Percentiles rank a stretch among this genome's conserved stretches.
Evolutionary conservation across 163 green algal species (phyloP).

Genomic region (Coccomyxa subellipsoidea): DNA sequence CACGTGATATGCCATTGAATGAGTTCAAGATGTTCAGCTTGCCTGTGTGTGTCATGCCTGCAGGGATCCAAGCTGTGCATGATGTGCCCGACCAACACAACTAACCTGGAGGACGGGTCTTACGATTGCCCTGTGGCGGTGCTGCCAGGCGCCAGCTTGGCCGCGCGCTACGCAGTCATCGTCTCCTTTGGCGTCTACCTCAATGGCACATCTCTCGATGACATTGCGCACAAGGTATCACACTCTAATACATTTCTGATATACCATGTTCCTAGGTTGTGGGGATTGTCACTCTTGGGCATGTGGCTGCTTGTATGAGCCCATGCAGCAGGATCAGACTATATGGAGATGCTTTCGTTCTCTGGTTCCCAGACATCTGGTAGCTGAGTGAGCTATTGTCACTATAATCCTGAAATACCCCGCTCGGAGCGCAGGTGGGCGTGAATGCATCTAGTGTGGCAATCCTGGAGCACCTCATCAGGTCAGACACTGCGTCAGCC

Average conservation of each 20-base stretch:
- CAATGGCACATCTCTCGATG: constrained; percentile 35
- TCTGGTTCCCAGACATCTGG: too few species aligned
- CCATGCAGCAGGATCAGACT: too few species aligned
- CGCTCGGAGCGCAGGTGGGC: constrained; percentile 29
- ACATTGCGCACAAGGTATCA: constrained; percentile 40
- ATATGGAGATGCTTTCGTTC: too few species aligned
- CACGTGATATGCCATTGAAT: too few species aligned
- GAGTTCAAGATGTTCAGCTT: too few species aligned
- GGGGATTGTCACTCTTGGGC: too few species aligned
- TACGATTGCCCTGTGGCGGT: constrained; percentile 22
- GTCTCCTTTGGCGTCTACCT: constrained; percentile 49
- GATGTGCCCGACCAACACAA: constrained; percentile 42
- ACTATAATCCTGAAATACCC: too few species aligned
- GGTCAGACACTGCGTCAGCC: constrained; percentile 39
- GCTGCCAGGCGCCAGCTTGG: constrained; percentile 15
- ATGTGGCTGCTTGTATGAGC: too few species aligned
- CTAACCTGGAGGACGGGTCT: constrained; percentile 38
- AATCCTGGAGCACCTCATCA: constrained; percentile 40
- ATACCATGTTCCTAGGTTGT: too few species aligned
- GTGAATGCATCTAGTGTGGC: constrained; percentile 33
- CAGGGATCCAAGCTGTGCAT: constrained; percentile 35
- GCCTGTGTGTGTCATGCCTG: not conserved
- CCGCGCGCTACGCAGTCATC: constrained; percentile 48
- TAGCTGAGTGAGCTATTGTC: too few species aligned
- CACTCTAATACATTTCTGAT: too few species aligned